Evolutionary conservation across 208 protist genomes (phyloP).

Genomic region (Crithidia fasciculata): DNA sequence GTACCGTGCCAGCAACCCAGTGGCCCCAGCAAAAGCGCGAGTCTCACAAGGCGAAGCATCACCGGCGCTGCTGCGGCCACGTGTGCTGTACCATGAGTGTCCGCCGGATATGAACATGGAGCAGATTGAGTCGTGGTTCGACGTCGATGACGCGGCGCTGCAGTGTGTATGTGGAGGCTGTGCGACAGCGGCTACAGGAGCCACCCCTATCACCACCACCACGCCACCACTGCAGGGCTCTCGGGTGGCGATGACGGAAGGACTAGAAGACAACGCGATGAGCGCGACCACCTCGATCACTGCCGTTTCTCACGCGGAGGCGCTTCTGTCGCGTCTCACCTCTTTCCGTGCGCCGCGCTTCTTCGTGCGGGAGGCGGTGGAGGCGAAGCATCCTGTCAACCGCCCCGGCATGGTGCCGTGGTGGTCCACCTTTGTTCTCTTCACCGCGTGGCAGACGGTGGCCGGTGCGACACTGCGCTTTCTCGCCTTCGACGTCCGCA

Average conservation of each 20-base stretch:
- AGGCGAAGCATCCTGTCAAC: slow-evolving; percentile 57
- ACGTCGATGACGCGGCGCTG: slow-evolving; percentile 22
- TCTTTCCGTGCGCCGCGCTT: slow-evolving; percentile 30
- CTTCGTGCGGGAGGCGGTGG: slow-evolving; percentile 33
- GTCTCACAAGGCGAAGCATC: not conserved
- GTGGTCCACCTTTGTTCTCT: slow-evolving; percentile 80
- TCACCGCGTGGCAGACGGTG: slow-evolving; percentile 64
- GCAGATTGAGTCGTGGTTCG: slow-evolving; percentile 21
- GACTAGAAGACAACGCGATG: no score
- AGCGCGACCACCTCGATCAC: not conserved
- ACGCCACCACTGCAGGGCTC: no score
- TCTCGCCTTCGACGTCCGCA: slow-evolving; percentile 77
- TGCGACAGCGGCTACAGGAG: not conserved
- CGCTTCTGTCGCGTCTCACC: not conserved
- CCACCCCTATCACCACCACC: not conserved
- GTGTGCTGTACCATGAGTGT: slow-evolving; percentile 30
- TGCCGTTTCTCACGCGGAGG: not conserved
- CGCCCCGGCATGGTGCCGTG: slow-evolving; percentile 82
- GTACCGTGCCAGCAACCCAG: no score
- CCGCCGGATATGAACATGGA: slow-evolving; percentile 17
- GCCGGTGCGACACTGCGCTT: slow-evolving; percentile 61
- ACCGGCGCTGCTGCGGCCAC: not conserved
- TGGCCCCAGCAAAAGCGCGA: no score
- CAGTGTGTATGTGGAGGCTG: slow-evolving; percentile 1
- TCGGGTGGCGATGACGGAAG: no score